Evolutionary conservation across 2,329 filamentous ascomycete genomes (phyloP).

Genomic region (Exophiala mesophila): DNA sequence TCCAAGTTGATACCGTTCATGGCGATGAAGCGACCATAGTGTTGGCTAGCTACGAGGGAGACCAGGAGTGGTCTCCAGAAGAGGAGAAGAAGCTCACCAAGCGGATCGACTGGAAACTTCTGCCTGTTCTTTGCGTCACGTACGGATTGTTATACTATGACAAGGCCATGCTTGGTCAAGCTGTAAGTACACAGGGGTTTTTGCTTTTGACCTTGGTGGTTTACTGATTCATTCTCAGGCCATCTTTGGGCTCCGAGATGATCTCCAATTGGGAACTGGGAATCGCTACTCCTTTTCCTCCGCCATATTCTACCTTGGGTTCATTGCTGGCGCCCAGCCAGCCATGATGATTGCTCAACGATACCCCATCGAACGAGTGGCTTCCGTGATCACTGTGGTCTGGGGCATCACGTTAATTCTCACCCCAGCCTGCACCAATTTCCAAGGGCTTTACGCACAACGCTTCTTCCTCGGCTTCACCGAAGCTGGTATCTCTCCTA

Average conservation of each 20-base stretch:
- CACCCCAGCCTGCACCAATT: slow-evolving; percentile 61
- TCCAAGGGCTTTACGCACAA: slow-evolving; percentile 60
- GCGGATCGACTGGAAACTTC: slow-evolving; percentile 39
- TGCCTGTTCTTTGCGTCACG: slow-evolving; percentile 49
- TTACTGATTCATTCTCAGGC: slow-evolving; percentile 28
- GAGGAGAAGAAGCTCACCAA: slow-evolving; percentile 35
- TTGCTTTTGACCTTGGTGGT: neutral
- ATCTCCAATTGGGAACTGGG: slow-evolving; percentile 40
- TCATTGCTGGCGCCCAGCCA: slow-evolving; percentile 68
- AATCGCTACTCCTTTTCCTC: slow-evolving; percentile 36
- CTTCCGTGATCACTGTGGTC: slow-evolving; percentile 58
- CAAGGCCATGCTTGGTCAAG: slow-evolving; percentile 53
- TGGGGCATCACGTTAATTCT: slow-evolving; percentile 65
- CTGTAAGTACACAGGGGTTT: slow-evolving; percentile 33
- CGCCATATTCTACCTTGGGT: slow-evolving; percentile 64
- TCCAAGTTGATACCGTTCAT: slow-evolving; percentile 33
- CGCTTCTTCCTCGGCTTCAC: slow-evolving; percentile 60
- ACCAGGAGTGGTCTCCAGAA: slow-evolving; percentile 38
- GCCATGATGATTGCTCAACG: slow-evolving; percentile 66
- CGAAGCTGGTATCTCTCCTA: slow-evolving; percentile 61
- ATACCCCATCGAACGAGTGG: slow-evolving; percentile 58
- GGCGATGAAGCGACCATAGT: slow-evolving; percentile 40
- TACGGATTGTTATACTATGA: slow-evolving; percentile 50
- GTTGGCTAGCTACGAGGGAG: slow-evolving; percentile 39
- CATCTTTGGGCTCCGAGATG: slow-evolving; percentile 39